These are phyloP conservation scores for Agaricales sp. DNA, from an alignment of 1,284 basidiomycete species.

Conservation along the genomic window DNA sequence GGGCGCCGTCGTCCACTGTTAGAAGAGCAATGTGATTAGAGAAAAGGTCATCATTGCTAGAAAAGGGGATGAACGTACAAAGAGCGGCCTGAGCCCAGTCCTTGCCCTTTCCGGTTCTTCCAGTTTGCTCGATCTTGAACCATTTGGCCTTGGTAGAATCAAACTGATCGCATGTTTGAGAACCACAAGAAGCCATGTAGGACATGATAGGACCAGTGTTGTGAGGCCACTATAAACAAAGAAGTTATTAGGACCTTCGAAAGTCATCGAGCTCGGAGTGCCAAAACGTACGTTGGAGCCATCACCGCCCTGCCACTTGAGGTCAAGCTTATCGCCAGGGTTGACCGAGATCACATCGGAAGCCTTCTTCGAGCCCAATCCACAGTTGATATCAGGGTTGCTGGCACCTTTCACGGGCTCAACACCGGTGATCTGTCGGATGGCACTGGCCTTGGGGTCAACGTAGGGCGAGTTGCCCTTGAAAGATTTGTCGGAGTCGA, in stretches of 20 bases:
- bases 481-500: constrained; percentile 43
- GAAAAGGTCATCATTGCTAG: too few relatives aligned
- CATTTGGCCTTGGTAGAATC: constrained; percentile 47
- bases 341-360: constrained; percentile 44
- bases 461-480: constrained; percentile 41
- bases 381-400: constrained; percentile 55
- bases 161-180: constrained; percentile 47
- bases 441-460: constrained; percentile 32
- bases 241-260: too few relatives aligned
- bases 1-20: constrained; percentile 8
- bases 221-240: constrained; percentile 50
- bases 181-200: constrained; percentile 58
- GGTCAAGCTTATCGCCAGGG: constrained; percentile 48
- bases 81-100: constrained; percentile 27
- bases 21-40: neutral
- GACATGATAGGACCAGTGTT: constrained; percentile 62
- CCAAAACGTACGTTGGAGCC: constrained; percentile 31
- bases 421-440: constrained; percentile 47
- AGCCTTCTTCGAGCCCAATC: constrained; percentile 42
- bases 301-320: constrained; percentile 49
- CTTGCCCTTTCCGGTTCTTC: constrained; percentile 17
- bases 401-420: constrained; percentile 53
- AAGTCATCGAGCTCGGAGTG: constrained; percentile 4
- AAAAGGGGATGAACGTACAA: constrained; percentile 19
- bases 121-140: constrained; percentile 51